A percentile compares a stretch with the other conserved stretches of the same genome.
phyloP scores from a whole-genome alignment of 148 eudicot genomes.

The Linanthus parryae region DNA sequence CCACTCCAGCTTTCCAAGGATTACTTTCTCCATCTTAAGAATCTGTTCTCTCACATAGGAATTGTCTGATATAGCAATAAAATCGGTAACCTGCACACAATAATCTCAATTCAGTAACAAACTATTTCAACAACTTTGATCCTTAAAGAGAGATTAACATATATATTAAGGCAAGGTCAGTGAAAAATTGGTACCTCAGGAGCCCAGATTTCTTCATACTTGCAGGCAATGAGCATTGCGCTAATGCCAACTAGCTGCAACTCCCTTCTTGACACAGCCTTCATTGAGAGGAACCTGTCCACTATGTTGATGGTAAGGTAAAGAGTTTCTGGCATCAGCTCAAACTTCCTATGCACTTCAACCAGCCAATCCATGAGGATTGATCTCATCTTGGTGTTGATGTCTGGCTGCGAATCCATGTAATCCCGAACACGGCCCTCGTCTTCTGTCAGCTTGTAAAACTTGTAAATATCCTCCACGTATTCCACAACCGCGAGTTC shows the following conservation, averaged over 20 bases:
- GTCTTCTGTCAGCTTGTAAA: too few relatives aligned
- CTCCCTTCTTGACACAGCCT: conserved; percentile 30
- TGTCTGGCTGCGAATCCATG: conserved; percentile 44
- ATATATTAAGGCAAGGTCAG: not conserved
- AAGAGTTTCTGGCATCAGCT: conserved; percentile 48
- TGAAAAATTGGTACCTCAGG: conserved; percentile 44
- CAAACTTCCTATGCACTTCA: conserved; percentile 57
- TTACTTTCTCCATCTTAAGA: conserved; percentile 53
- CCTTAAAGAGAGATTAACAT: not conserved
- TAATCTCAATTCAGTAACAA: too few relatives aligned
- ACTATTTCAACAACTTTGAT: too few relatives aligned
- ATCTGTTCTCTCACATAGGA: conserved; percentile 54
- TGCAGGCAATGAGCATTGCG: conserved; percentile 54
- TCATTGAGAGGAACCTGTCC: conserved; percentile 30
- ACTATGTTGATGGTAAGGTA: conserved; percentile 51
- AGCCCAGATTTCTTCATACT: conserved; percentile 95
- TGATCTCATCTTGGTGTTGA: conserved; percentile 51
- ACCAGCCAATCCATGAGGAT: conserved; percentile 59
- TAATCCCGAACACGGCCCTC: conserved; percentile 37
- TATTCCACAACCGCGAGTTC: too few relatives aligned
- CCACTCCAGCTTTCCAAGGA: conserved; percentile 57
- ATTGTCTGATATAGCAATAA: conserved; percentile 48
- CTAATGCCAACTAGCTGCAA: conserved; percentile 44
- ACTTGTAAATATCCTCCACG: too few relatives aligned
- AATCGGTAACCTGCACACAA: conserved; percentile 38